These are phyloP conservation scores for Catharanthus roseus DNA, from an alignment of 257 asterid species.

Conservation along the genomic window DNA sequence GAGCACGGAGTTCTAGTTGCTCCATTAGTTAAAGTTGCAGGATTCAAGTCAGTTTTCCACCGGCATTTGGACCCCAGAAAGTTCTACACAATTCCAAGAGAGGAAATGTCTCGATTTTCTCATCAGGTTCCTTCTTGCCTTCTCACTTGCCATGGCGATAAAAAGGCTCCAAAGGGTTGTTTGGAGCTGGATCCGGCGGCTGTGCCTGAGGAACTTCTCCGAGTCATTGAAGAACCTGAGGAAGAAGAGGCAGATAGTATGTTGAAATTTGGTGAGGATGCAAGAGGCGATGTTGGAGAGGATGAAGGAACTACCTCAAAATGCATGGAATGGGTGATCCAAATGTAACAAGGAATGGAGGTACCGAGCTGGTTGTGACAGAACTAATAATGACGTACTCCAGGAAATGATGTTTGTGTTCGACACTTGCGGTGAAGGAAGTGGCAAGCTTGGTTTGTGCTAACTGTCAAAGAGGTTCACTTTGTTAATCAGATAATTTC, in stretches of 20 bases:
- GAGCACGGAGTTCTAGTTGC: constrained; percentile 41
- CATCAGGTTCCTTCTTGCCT: constrained; percentile 56
- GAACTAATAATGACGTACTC: constrained; percentile 24
- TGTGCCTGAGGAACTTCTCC: constrained; percentile 60
- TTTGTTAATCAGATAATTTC: neutral
- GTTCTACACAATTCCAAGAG: constrained; percentile 34
- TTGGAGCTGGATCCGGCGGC: constrained; percentile 80
- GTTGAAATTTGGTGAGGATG: constrained; percentile 7
- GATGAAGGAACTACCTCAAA: constrained; percentile 10
- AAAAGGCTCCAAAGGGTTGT: constrained; percentile 43
- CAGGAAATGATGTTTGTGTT: constrained; percentile 21
- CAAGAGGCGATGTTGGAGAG: constrained; percentile 7
- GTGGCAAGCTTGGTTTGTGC: constrained; percentile 11
- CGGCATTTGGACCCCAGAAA: constrained; percentile 27
- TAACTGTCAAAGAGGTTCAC: neutral
- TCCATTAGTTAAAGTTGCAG: constrained; percentile 59
- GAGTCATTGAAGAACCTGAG: constrained; percentile 27
- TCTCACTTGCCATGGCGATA: constrained; percentile 45
- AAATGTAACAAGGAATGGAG: constrained; percentile 6
- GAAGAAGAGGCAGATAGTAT: constrained; percentile 22
- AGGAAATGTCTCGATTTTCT: constrained; percentile 70
- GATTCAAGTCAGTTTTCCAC: constrained; percentile 53
- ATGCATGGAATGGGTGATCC: constrained; percentile 13
- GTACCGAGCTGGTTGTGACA: constrained; percentile 9
- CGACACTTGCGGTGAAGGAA: constrained; percentile 8